Evolutionary conservation across 2,329 filamentous ascomycete genomes (phyloP), one percentile per base, ranked within the genome.

Genomic region (Venturia carpophila): DNA sequence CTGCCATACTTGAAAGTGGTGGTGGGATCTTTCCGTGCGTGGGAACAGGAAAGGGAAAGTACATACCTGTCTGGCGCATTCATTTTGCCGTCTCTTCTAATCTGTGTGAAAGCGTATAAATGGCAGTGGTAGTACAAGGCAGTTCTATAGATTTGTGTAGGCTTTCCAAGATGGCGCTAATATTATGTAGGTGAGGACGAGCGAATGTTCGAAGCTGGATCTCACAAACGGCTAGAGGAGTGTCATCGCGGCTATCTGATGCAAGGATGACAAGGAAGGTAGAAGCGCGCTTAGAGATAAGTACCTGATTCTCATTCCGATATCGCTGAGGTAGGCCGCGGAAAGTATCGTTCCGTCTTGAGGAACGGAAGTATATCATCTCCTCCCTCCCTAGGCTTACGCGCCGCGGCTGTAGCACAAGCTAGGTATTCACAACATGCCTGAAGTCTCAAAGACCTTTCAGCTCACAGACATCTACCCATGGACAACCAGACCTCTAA

Each of bases 401-500:
- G 52, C 30, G 37, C 4, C 52, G 17, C 30, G 30, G 30, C 30
- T 58, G 15, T 37, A 4, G 13, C 34, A 24, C 27, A 58, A 37
- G 5, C 27, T n/a, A 34, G 30, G 30, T 34, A 37, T 13, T n/a
- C 30, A 17, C 6, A 58, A 21, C 52, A 58, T 58, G 52, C 17
- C 30, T 58, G 24, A 37, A 37, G 24, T n/a, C 52, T 21, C 47
- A 49, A 42, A 56, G 19, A 43, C 37, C 39, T 10, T 41, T 9
- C 39, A 41, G 15, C 39, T 41, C 39, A 15, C 10, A 15, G 15
- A 41, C 39, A 41, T 15, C 21, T 86, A 87, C 70, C 84, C 85
- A 69, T 89, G 86, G 85, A 80, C 79, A 5, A 72, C 77, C 43
- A 69, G 75, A 1, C 87, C 86, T 6, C 74, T 89, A 24, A 79